These are phyloP conservation scores for Castanopsis chinensis DNA, from an alignment of 306 rosid species.

Conservation along the genomic window DNA sequence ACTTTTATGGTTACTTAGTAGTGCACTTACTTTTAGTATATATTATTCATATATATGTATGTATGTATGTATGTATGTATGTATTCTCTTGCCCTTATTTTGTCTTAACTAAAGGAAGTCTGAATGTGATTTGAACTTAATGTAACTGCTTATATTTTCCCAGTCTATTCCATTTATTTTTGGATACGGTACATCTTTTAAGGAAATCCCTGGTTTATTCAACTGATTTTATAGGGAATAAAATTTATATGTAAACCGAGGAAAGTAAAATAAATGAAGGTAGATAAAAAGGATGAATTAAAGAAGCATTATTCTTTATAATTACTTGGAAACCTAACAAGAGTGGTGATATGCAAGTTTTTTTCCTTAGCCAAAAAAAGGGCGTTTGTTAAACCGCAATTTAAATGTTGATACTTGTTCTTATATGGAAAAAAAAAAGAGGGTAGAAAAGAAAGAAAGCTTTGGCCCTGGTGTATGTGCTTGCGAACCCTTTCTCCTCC, in stretches of 20 bases:
- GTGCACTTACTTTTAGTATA: not conserved
- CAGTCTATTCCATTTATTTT: not conserved
- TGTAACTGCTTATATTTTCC: not conserved
- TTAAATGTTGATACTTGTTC: no score
- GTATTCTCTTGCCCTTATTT: not conserved
- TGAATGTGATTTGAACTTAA: not conserved
- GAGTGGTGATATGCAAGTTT: no score
- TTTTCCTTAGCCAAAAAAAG: no score
- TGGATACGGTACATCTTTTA: not conserved
- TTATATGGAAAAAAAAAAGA: no score
- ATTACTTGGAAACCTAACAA: no score
- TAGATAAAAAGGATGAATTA: not conserved
- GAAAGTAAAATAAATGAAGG: not conserved
- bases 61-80: no score
- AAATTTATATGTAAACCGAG: not conserved
- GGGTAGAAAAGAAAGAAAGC: no score
- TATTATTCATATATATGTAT: no score
- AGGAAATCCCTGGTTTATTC: constrained; percentile 1
- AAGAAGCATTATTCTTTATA: not conserved
- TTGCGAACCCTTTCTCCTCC: no score
- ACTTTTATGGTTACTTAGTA: not conserved
- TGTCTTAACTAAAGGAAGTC: constrained; percentile 2
- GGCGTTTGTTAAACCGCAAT: no score
- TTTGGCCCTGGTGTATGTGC: no score
- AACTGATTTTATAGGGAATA: not conserved